phyloP scores from a whole-genome alignment of 352 stramenopile genomes.

The Globisporangium megalacanthum region DNA sequence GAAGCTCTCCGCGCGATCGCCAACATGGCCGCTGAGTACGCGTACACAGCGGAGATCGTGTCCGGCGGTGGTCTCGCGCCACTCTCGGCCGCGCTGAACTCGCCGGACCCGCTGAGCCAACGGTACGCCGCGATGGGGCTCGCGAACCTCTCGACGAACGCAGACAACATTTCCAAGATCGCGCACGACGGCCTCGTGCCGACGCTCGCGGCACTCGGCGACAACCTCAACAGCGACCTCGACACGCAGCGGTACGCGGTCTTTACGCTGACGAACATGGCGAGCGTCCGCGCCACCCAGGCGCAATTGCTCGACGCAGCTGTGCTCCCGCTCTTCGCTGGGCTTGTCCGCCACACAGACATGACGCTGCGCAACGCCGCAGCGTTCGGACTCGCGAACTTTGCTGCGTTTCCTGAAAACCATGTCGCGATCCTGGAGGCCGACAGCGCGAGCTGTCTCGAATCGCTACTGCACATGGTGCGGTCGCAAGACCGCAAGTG shows the following conservation, averaged over 20 bases:
- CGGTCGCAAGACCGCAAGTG: conserved; percentile 66
- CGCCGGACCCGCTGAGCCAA: conserved; percentile 90
- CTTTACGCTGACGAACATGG: conserved; percentile 92
- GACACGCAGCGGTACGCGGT: conserved; percentile 92
- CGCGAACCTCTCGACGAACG: conserved; percentile 93
- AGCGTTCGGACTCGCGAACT: conserved; percentile 92
- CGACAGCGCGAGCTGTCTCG: conserved; percentile 29
- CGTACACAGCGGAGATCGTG: conserved; percentile 91
- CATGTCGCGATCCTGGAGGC: conserved; percentile 79
- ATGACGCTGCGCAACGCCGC: conserved; percentile 84
- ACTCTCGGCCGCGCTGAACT: conserved; percentile 86
- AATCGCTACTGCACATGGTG: conserved; percentile 50
- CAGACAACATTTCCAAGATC: conserved; percentile 87
- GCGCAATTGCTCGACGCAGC: conserved; percentile 71
- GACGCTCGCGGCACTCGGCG: conserved; percentile 81
- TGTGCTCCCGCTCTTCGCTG: conserved; percentile 62
- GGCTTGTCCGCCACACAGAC: conserved; percentile 76
- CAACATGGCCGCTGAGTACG: conserved; percentile 95
- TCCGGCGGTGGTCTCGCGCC: conserved; percentile 86
- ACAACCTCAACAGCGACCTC: conserved; percentile 84
- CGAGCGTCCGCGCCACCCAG: conserved; percentile 81
- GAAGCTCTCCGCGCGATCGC: conserved; percentile 92
- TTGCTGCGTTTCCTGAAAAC: conserved; percentile 90
- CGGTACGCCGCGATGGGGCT: conserved; percentile 94
- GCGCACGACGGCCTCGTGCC: conserved; percentile 87